Evolutionary conservation across 768 basidiomycete genomes (phyloP).

Genomic region (Leccinum disarticulatum): DNA sequence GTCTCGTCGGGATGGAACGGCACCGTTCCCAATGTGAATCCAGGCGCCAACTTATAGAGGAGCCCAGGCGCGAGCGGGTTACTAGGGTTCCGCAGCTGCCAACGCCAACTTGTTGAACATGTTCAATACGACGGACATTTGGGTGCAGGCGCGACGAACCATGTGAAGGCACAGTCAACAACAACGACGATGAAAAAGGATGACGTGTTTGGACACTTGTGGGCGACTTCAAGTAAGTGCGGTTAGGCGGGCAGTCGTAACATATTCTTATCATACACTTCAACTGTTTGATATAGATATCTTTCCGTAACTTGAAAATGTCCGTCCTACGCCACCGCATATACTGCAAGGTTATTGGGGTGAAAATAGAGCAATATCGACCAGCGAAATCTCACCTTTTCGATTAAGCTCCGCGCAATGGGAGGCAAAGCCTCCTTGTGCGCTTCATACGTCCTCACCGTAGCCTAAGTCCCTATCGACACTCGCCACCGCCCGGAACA

Average conservation of each 20-base stretch:
- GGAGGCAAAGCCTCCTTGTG: too few relatives aligned
- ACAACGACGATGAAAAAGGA: slow-evolving; percentile 55
- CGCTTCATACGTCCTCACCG: too few relatives aligned
- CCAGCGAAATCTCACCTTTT: slow-evolving; percentile 47
- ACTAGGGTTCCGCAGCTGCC: too few relatives aligned
- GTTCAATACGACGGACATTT: too few relatives aligned
- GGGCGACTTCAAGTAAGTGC: slow-evolving; percentile 71
- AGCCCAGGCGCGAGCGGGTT: too few relatives aligned
- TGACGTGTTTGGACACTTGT: slow-evolving; percentile 79
- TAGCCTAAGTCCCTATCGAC: too few relatives aligned
- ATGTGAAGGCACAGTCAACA: slow-evolving; percentile 32
- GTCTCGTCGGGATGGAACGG: too few relatives aligned
- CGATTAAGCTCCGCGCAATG: slow-evolving; percentile 44
- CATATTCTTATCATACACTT: neutral
- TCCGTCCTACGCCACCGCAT: neutral
- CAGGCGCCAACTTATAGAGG: too few relatives aligned
- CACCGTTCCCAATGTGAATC: too few relatives aligned
- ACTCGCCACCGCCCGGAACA: too few relatives aligned
- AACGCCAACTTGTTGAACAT: too few relatives aligned
- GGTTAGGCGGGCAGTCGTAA: neutral
- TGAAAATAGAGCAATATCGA: too few relatives aligned
- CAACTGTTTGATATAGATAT: neutral
- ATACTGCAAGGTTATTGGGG: slow-evolving; percentile 1
- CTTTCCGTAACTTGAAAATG: neutral
- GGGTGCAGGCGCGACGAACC: slow-evolving; percentile 22